phyloP scores from a whole-genome alignment of 345 rosid genomes.

The Trapa bicornis region DNA sequence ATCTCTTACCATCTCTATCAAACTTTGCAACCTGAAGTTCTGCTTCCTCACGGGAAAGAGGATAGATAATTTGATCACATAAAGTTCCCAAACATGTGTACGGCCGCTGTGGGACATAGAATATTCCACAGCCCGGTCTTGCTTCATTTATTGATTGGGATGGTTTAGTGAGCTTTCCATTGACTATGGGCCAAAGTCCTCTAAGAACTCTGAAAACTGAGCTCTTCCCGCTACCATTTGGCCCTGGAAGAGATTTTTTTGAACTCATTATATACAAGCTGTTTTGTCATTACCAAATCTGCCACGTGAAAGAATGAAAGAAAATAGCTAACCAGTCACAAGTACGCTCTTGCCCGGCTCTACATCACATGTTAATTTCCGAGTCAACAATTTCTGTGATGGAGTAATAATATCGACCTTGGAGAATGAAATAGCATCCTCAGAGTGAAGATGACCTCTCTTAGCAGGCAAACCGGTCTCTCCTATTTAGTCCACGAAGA shows the following conservation, averaged over 20 bases:
- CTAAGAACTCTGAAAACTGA: slow-evolving; percentile 88
- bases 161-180: slow-evolving; percentile 69
- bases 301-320: slow-evolving; percentile 1
- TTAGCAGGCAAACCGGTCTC: slow-evolving; percentile 19
- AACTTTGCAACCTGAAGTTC: slow-evolving; percentile 34
- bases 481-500: slow-evolving; percentile 25
- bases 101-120: slow-evolving; percentile 88
- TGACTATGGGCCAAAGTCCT: slow-evolving; percentile 93
- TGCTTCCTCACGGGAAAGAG: slow-evolving; percentile 83
- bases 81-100: slow-evolving; percentile 95
- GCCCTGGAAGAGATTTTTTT: slow-evolving; percentile 36
- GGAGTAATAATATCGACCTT: slow-evolving; percentile 85
- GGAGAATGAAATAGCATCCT: slow-evolving; percentile 53
- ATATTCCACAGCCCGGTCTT: slow-evolving; percentile 57
- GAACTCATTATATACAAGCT: not conserved
- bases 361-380: slow-evolving; percentile 71
- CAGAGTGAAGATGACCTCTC: slow-evolving; percentile 23
- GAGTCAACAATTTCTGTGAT: slow-evolving; percentile 73
- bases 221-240: slow-evolving; percentile 96
- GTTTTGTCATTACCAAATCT: slow-evolving; percentile 2
- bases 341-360: slow-evolving; percentile 75
- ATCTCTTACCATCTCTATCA: slow-evolving; percentile 40
- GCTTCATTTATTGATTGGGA: slow-evolving; percentile 33
- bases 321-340: slow-evolving; percentile 66
- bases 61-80: slow-evolving; percentile 98